These are phyloP conservation scores for Apiotrichum laibachii DNA, from an alignment of 1,284 basidiomycete genomes.

Conservation along the genomic window DNA sequence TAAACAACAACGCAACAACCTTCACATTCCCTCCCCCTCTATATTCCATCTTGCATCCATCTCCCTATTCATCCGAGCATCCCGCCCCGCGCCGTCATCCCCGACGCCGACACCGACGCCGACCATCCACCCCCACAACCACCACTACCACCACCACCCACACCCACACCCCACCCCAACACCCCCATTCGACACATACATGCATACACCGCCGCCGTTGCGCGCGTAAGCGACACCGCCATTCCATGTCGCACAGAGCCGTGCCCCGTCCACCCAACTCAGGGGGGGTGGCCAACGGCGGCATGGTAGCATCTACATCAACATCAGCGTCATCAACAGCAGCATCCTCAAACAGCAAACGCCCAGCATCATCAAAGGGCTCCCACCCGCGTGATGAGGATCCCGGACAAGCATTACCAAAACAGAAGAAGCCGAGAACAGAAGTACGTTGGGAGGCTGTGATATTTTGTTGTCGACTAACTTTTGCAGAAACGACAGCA, in stretches of 20 bases:
- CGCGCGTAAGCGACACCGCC: neutral
- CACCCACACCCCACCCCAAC: neutral
- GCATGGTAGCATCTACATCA: neutral
- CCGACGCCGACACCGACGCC: too few species aligned
- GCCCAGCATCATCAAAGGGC: neutral
- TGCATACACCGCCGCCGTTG: neutral
- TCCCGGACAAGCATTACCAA: neutral
- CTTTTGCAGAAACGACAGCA: slow-evolving; percentile 2
- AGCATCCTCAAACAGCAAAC: neutral
- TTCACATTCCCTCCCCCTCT: too few species aligned
- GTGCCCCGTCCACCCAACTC: neutral
- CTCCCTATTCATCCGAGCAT: too few species aligned
- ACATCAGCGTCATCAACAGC: neutral
- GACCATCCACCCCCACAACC: too few species aligned
- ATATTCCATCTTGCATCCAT: too few species aligned
- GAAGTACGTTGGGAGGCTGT: neutral
- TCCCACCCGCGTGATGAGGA: neutral
- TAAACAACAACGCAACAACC: too few species aligned
- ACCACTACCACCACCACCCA: too few species aligned
- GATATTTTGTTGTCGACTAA: neutral
- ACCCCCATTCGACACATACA: neutral
- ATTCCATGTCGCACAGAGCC: neutral
- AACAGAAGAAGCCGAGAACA: slow-evolving; percentile 6
- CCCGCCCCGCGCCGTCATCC: too few species aligned
- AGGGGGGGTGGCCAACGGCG: slow-evolving; percentile 1